phyloP scores from a whole-genome alignment of 1,284 basidiomycete genomes.

The Ustilago loliicola region DNA sequence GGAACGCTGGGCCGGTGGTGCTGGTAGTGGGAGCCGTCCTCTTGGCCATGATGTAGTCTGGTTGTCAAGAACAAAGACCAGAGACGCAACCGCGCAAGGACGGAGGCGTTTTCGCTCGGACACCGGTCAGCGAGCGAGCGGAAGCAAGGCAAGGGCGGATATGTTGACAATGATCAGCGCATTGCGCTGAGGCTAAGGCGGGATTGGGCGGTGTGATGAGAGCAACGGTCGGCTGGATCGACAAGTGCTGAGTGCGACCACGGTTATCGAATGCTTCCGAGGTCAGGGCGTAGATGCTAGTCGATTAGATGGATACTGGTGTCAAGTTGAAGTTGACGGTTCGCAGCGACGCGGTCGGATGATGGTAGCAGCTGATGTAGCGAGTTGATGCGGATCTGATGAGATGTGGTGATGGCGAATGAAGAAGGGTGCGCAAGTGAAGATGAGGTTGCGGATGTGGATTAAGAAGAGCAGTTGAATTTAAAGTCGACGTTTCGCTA shows the following conservation, averaged over 20 bases:
- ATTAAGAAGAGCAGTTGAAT: conserved; percentile 7
- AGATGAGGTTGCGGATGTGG: conserved; percentile 6
- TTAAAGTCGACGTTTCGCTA: neutral
- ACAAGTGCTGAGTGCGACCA: neutral
- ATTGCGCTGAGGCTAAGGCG: conserved; percentile 14
- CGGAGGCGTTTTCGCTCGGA: conserved; percentile 33
- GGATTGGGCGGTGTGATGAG: neutral
- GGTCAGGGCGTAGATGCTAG: neutral
- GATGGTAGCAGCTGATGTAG: neutral
- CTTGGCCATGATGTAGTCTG: conserved; percentile 39
- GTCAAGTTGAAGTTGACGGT: neutral
- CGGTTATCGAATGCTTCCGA: conserved; percentile 3
- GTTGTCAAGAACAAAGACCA: conserved; percentile 5
- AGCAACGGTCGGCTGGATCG: conserved; percentile 3
- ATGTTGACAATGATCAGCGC: conserved; percentile 30
- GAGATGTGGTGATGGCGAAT: neutral
- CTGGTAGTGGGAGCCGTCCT: conserved; percentile 46
- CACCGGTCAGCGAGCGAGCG: conserved; percentile 31
- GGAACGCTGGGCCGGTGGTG: conserved; percentile 53
- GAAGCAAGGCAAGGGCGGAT: conserved; percentile 5
- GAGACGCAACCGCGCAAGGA: conserved; percentile 24
- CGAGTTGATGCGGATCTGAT: neutral
- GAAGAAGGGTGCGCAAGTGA: neutral
- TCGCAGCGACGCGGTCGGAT: neutral
- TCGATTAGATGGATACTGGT: neutral